These are phyloP conservation scores for Sechiopsis laciniata DNA, from an alignment of 306 rosid species.

Conservation along the genomic window DNA sequence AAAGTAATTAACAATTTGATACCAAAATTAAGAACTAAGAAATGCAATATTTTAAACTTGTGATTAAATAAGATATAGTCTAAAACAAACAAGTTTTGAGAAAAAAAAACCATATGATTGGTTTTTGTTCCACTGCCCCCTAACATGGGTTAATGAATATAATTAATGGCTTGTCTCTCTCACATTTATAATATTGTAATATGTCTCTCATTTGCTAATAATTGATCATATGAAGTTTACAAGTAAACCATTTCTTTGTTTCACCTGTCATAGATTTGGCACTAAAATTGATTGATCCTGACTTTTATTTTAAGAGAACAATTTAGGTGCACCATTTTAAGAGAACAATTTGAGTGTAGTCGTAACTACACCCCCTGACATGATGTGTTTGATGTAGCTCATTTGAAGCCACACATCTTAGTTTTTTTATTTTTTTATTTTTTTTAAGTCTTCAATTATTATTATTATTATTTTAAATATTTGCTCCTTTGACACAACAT, in stretches of 20 bases:
- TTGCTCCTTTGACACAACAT: no score
- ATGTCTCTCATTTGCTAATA: conserved; percentile 12
- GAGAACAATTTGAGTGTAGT: no score
- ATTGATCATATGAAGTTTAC: conserved; percentile 28
- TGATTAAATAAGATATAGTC: conserved; percentile 23
- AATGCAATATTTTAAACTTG: background rate
- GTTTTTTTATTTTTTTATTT: no score
- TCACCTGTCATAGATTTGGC: background rate
- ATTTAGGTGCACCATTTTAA: no score
- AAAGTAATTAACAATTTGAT: background rate
- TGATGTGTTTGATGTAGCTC: no score
- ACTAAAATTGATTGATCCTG: background rate
- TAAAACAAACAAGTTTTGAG: conserved; percentile 23
- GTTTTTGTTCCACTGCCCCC: conserved; percentile 45
- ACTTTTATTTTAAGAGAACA: background rate
- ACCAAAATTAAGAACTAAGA: conserved; percentile 10
- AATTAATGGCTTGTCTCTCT: conserved; percentile 26
- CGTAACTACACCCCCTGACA: no score
- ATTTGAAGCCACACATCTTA: no score
- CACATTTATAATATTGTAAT: conserved; percentile 12
- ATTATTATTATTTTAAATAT: no score
- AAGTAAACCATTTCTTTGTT: conserved; percentile 31
- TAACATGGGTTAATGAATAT: conserved; percentile 41
- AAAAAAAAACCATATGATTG: conserved; percentile 37
- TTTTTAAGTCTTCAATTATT: no score